Percentiles rank a stretch among this genome's conserved stretches.
phyloP scores from a whole-genome alignment of 208 protist genomes.

The Leishmania guyanensis region DNA sequence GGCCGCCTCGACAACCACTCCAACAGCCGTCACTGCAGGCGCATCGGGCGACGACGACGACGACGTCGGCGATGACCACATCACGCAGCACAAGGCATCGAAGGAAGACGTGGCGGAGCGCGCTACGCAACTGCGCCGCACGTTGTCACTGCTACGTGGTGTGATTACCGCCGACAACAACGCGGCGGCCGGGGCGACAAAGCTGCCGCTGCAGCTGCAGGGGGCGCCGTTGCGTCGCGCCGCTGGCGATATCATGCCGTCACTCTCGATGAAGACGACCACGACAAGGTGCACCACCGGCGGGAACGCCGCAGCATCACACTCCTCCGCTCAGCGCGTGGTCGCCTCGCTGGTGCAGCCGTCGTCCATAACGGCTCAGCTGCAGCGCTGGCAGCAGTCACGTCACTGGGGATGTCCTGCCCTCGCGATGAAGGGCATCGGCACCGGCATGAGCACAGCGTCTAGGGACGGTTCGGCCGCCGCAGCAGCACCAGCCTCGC shows the following conservation, averaged over 20 bases:
- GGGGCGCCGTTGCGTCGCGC: conserved; percentile 15
- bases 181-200: background rate
- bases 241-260: conserved; percentile 16
- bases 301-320: background rate
- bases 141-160: conserved; percentile 14
- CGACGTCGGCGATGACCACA: background rate
- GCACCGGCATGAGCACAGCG: background rate
- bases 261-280: conserved; percentile 2
- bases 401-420: conserved; percentile 31
- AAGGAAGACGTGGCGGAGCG: background rate
- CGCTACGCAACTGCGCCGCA: conserved; percentile 8
- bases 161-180: background rate
- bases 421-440: conserved; percentile 1
- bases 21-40: background rate
- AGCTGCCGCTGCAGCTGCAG: conserved; percentile 1
- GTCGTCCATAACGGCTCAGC: conserved; percentile 33
- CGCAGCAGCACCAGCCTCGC: background rate
- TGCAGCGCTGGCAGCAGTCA: conserved; percentile 33
- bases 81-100: background rate
- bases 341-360: conserved; percentile 17
- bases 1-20: background rate
- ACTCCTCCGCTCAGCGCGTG: background rate
- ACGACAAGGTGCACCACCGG: background rate
- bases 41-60: conserved; percentile 9
- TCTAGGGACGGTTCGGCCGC: background rate